Evolutionary conservation across 2,329 filamentous ascomycete species (phyloP), one percentile per base, ranked within the genome.

Genomic region (Thielaviopsis euricoi): DNA sequence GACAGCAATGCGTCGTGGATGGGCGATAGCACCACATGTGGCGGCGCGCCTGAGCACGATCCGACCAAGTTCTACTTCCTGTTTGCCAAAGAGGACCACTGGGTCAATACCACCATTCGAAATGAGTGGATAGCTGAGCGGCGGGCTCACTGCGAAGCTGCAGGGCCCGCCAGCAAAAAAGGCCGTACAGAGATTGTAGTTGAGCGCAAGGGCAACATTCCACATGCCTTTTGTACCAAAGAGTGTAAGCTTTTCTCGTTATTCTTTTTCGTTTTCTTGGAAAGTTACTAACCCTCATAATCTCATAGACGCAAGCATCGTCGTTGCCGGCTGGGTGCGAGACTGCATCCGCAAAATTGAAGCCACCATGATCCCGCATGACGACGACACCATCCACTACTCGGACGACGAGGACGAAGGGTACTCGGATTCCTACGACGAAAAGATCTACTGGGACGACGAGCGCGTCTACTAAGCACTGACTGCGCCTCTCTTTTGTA

Each of bases 81-180:
- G 54, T 85, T 82, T 62, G 81, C 76, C 1, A 70, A 75, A 61
- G 68, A 76, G 55, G 82, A 85, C 61, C 75, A 82, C 58, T 85
- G 82, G 82, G 79, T 85, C 1, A 76, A 77, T 2, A 70, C 79
- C 53, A 70, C 74, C 54, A 72, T 74, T 52, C 71, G 81, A 9
- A 79, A 83, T 62, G 72, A 72, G 26, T 78, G 85, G 59, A 79
- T 84, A 56, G 70, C 55, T 0, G 54, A 60, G 46, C 58, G 55
- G 12, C 54, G 58, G 23, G 46, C 50, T 49, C 55, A 55, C 13
- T 26, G 55, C 4, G 48, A 33, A 40, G 52, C 55, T n/a, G 23
- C 52, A 19, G 49, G 23, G 15, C 55, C 55, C 15, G 46, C 55
- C 9, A 51, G 67, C 26, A 66, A 69, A 54, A 62, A 62, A 25